phyloP scores from a whole-genome alignment of 345 rosid genomes.

The Eucalyptus sp. region DNA sequence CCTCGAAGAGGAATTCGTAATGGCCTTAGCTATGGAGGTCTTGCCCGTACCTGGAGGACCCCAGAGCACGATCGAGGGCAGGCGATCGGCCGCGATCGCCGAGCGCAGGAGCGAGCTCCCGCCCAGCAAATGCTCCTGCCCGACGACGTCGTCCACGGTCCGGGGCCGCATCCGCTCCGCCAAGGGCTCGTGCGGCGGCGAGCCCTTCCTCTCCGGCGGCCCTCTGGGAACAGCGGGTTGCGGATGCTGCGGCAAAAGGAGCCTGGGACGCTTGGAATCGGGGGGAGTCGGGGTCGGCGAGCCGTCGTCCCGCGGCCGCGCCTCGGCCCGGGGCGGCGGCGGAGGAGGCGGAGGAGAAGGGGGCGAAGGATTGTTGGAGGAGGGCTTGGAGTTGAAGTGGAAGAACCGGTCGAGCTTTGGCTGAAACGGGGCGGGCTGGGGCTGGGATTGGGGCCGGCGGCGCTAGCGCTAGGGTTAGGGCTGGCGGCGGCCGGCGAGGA shows the following conservation, averaged over 20 bases:
- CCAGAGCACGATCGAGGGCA: conserved; percentile 76
- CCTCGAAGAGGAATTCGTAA: conserved; percentile 30
- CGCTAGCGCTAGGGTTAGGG: neutral
- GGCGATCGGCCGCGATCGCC: conserved; percentile 36
- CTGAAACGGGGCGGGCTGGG: conserved; percentile 9
- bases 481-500: neutral
- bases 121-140: conserved; percentile 63
- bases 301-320: neutral
- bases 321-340: neutral
- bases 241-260: neutral
- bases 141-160: conserved; percentile 56
- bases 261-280: conserved; percentile 21
- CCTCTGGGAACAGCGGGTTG: neutral
- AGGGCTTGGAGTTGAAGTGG: conserved; percentile 23
- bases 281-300: neutral
- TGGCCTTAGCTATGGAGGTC: conserved; percentile 67
- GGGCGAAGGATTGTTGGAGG: neutral
- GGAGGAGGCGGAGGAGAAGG: neutral
- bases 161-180: conserved; percentile 83
- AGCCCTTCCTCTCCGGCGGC: neutral
- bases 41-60: conserved; percentile 93
- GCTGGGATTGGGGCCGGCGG: neutral
- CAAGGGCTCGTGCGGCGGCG: conserved; percentile 25
- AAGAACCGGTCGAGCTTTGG: conserved; percentile 58
- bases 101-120: conserved; percentile 44